Percentiles rank a stretch among this genome's conserved stretches.
Evolutionary conservation across 1,139 yeast species (phyloP).

Genomic region (Protomyces inundatus): DNA sequence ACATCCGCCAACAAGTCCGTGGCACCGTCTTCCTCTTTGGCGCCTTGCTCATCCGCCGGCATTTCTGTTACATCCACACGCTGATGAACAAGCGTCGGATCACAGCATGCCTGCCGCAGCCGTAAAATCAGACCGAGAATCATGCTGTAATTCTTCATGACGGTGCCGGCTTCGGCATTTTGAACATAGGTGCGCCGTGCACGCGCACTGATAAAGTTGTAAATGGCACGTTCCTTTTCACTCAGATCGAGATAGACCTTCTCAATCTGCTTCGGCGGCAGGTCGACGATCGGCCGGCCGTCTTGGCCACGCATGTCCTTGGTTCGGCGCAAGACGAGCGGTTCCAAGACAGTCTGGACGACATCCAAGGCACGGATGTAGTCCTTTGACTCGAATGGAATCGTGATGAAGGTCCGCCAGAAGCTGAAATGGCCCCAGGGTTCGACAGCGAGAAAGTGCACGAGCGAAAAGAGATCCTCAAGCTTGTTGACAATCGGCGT

Average conservation of each 20-base stretch:
- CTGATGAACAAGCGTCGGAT: slow-evolving; percentile 46
- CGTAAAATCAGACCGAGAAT: slow-evolving; percentile 79
- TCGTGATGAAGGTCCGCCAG: slow-evolving; percentile 84
- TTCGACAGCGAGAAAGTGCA: slow-evolving; percentile 67
- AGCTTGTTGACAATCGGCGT: slow-evolving; percentile 87
- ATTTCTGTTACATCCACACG: slow-evolving; percentile 28
- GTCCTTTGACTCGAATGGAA: slow-evolving; percentile 72
- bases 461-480: slow-evolving; percentile 77
- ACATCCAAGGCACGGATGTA: slow-evolving; percentile 71
- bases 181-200: slow-evolving; percentile 70
- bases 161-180: slow-evolving; percentile 56
- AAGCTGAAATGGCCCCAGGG: slow-evolving; percentile 87
- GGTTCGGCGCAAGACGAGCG: slow-evolving; percentile 76
- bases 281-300: slow-evolving; percentile 68
- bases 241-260: slow-evolving; percentile 65
- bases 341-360: slow-evolving; percentile 78
- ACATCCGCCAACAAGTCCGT: slow-evolving; percentile 32
- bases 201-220: slow-evolving; percentile 61
- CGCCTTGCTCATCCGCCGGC: slow-evolving; percentile 24
- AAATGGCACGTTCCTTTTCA: slow-evolving; percentile 59
- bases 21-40: slow-evolving; percentile 7
- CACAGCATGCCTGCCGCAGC: slow-evolving; percentile 84
- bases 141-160: slow-evolving; percentile 69
- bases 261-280: slow-evolving; percentile 70
- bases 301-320: slow-evolving; percentile 71